Percentiles rank a stretch among this genome's conserved stretches.
Conservation (phyloP, 257 asterid species). For the Solanum habrochaites region DNA sequence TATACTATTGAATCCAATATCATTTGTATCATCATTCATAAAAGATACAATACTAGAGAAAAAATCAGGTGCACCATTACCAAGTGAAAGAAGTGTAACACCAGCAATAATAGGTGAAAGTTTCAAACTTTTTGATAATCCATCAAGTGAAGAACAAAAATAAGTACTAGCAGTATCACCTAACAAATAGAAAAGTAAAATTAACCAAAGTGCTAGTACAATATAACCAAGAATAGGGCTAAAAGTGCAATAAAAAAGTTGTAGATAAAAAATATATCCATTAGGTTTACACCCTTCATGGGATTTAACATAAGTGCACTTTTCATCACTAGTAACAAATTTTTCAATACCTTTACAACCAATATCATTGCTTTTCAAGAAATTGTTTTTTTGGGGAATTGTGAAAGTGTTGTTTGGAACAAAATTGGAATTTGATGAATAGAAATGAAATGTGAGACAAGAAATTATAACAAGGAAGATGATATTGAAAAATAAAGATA, state of each 20-base stretch:
- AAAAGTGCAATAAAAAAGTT: constrained; percentile 21
- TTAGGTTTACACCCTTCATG: constrained; percentile 13
- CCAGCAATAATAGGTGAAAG: constrained; percentile 21
- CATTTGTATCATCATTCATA: constrained; percentile 2
- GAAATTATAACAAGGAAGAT: not conserved
- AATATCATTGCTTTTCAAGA: not conserved
- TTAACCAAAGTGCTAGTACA: constrained; percentile 9
- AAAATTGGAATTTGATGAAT: not conserved
- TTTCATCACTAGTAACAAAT: not conserved
- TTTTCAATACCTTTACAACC: constrained; percentile 5
- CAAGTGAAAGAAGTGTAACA: constrained; percentile 20
- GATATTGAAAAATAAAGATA: not conserved
- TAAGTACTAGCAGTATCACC: constrained; percentile 25
- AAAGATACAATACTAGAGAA: constrained; percentile 13
- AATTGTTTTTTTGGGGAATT: not conserved
- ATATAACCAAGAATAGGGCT: constrained; percentile 8
- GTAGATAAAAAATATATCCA: constrained; percentile 16
- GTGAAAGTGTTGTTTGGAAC: not conserved
- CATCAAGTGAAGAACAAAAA: constrained; percentile 21
- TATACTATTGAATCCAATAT: constrained; percentile 51
- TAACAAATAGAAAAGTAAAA: constrained; percentile 18
- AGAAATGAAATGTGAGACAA: not conserved
- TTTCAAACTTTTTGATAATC: constrained; percentile 7
- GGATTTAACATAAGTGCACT: constrained; percentile 17
- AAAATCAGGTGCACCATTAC: constrained; percentile 28